Conservation (phyloP, 345 rosid species). For the Combretum micranthum region DNA sequence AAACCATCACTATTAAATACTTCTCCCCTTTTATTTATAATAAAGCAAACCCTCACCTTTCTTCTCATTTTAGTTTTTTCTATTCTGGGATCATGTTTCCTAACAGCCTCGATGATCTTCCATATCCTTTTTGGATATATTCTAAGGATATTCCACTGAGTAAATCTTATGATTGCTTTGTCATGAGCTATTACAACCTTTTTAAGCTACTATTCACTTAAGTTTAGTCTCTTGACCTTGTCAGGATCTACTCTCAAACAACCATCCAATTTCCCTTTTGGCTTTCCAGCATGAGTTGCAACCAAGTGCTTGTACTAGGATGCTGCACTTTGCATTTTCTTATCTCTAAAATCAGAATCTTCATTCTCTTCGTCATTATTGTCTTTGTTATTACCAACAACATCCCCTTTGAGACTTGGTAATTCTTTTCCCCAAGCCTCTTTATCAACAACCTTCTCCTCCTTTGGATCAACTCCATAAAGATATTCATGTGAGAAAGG, state of each 20-base stretch:
- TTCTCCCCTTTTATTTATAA: no score
- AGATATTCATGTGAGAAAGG: no score
- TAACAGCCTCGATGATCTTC: no score
- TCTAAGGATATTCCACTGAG: no score
- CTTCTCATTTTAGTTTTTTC: no score
- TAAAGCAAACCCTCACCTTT: no score
- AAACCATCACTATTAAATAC: no score
- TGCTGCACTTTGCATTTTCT: conserved; percentile 25
- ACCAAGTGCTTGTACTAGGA: conserved; percentile 50
- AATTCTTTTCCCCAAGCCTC: conserved; percentile 81
- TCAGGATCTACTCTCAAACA: conserved; percentile 39
- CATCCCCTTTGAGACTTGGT: conserved; percentile 27
- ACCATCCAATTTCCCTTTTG: conserved; percentile 44
- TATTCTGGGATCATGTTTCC: no score
- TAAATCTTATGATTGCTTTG: conserved; percentile 45
- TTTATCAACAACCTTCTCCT: conserved; percentile 41
- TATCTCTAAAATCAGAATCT: conserved; percentile 33
- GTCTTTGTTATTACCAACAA: background rate
- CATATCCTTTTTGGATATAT: no score
- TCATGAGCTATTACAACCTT: conserved; percentile 37
- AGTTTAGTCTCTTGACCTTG: conserved; percentile 53
- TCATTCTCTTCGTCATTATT: conserved; percentile 34
- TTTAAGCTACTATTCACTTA: conserved; percentile 72
- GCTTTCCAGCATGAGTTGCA: conserved; percentile 73
- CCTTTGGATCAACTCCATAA: conserved; percentile 30